These are phyloP conservation scores for Lyophyllum shimeji DNA, from an alignment of 768 basidiomycete genomes.

Conservation along the genomic window DNA sequence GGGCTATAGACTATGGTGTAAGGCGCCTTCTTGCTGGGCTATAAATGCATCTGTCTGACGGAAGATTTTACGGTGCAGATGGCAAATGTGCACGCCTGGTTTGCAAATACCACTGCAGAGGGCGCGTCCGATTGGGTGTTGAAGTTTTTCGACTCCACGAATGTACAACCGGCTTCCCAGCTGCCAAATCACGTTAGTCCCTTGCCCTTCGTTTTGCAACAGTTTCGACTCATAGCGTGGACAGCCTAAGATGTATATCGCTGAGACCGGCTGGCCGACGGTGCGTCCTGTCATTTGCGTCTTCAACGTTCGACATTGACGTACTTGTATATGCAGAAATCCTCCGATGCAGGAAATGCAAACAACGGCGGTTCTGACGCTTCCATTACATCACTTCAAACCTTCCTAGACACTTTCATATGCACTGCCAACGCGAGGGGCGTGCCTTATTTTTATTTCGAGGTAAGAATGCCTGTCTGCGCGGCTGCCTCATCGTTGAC, in stretches of 20 bases:
- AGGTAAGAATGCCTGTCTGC: conserved; percentile 38
- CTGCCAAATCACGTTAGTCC: conserved; percentile 56
- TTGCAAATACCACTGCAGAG: conserved; percentile 71
- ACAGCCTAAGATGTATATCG: conserved; percentile 80
- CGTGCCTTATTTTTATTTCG: conserved; percentile 87
- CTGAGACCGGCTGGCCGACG: conserved; percentile 86
- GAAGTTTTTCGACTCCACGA: conserved; percentile 70
- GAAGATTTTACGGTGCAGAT: conserved; percentile 40
- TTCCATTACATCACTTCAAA: conserved; percentile 61
- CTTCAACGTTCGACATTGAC: background rate
- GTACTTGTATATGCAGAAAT: conserved; percentile 36
- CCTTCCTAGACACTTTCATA: conserved; percentile 85
- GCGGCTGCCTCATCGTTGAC: background rate
- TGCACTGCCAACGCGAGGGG: conserved; percentile 80
- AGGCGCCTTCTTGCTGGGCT: conserved; percentile 21
- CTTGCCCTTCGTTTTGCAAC: background rate
- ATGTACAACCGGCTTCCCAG: conserved; percentile 56
- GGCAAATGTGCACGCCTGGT: conserved; percentile 96
- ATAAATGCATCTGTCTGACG: background rate
- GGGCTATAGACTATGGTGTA: conserved; percentile 67
- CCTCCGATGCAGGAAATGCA: conserved; percentile 51
- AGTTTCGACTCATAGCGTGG: background rate
- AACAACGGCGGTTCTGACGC: conserved; percentile 71
- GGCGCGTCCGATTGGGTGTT: conserved; percentile 83
- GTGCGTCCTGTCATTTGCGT: conserved; percentile 30